Percentiles rank a stretch among this genome's conserved stretches.
Evolutionary conservation across 2,329 filamentous ascomycete genomes (phyloP).

Genomic region (Ophiocordyceps camponoti-saundersi): DNA sequence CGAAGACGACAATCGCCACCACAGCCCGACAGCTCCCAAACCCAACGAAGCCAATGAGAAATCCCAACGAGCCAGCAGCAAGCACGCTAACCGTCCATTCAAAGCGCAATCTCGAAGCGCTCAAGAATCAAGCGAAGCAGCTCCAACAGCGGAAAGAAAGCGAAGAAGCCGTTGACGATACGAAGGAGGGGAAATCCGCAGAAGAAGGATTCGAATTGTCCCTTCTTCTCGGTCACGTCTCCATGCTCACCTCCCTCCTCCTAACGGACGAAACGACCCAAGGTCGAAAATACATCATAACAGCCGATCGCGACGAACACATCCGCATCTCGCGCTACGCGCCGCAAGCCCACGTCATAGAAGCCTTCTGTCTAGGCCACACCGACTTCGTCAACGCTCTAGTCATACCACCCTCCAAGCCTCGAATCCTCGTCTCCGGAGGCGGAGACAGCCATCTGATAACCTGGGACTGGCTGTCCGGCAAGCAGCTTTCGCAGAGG

Average conservation of each 20-base stretch:
- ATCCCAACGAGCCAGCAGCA: conserved; percentile 26
- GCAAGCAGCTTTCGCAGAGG: conserved; percentile 33
- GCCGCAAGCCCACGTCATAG: conserved; percentile 75
- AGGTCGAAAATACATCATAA: conserved; percentile 32
- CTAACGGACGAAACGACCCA: conserved; percentile 26
- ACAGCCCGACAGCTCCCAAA: no score
- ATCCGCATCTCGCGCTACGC: conserved; percentile 72
- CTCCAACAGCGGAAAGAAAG: conserved; percentile 15
- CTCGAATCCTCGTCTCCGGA: conserved; percentile 60
- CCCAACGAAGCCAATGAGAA: neutral
- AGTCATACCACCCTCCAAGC: conserved; percentile 39
- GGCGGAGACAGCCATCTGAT: conserved; percentile 69
- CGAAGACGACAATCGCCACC: neutral
- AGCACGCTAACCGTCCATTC: conserved; percentile 47
- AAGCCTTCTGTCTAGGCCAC: conserved; percentile 80
- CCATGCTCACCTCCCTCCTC: conserved; percentile 68
- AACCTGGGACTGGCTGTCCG: conserved; percentile 64
- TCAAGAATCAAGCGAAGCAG: conserved; percentile 38
- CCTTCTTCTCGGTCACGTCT: conserved; percentile 81
- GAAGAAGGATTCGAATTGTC: conserved; percentile 51
- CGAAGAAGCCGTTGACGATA: neutral
- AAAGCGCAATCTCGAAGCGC: conserved; percentile 41
- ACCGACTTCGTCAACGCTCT: conserved; percentile 68
- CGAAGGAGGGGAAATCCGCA: conserved; percentile 7
- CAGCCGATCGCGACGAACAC: conserved; percentile 47